Percentiles rank a stretch among this genome's conserved stretches.
phyloP scores from a whole-genome alignment of 2,329 filamentous ascomycete species.

The Pyrenophora teres region DNA sequence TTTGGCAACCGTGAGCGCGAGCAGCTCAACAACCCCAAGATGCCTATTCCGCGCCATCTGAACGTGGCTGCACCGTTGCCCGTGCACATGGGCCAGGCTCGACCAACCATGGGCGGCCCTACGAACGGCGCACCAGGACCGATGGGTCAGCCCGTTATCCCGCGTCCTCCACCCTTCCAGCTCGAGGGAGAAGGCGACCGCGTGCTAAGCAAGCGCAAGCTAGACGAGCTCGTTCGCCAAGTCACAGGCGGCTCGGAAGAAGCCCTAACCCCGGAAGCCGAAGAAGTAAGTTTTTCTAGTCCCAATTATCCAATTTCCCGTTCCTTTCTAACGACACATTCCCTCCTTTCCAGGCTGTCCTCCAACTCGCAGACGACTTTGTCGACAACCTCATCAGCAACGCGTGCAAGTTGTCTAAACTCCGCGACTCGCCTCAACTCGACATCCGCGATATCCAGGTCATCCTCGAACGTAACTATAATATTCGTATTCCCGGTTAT shows the following conservation, averaged over 20 bases:
- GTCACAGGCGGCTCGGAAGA: conserved; percentile 85
- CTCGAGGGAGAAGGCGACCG: conserved; percentile 91
- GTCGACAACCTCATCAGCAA: conserved; percentile 87
- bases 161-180: conserved; percentile 80
- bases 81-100: conserved; percentile 70
- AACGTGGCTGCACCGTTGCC: conserved; percentile 73
- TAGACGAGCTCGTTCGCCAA: conserved; percentile 92
- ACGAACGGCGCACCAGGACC: conserved; percentile 77
- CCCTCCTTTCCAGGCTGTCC: conserved; percentile 66
- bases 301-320: neutral
- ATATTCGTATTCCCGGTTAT: conserved; percentile 85
- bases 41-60: conserved; percentile 82
- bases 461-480: conserved; percentile 67
- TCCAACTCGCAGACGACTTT: conserved; percentile 90
- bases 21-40: conserved; percentile 62
- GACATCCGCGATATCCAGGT: conserved; percentile 72
- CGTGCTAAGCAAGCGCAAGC: conserved; percentile 95
- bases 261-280: conserved; percentile 85
- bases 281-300: conserved; percentile 70
- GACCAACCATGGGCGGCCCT: conserved; percentile 83
- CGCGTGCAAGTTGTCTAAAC: conserved; percentile 89
- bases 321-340: neutral
- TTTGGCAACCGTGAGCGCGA: conserved; percentile 47
- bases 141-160: conserved; percentile 83
- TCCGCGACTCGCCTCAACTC: conserved; percentile 85